Conservation (phyloP, 2,329 filamentous ascomycete genomes). For the Fusarium coffeatum region DNA sequence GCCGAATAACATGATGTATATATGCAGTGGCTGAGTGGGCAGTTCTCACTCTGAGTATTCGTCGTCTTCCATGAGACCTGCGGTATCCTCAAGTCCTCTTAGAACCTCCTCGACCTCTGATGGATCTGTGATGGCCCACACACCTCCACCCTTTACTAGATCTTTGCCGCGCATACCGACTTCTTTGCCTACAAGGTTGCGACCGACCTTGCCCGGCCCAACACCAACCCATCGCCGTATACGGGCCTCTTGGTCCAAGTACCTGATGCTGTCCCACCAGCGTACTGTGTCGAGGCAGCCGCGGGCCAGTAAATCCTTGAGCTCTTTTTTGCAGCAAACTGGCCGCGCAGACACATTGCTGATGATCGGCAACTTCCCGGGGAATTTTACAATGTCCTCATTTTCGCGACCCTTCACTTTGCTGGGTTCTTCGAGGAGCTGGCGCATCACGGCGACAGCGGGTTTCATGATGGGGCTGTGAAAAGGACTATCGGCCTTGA, state of each 20-base stretch:
- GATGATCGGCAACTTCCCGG: conserved; percentile 79
- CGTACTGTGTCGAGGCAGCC: conserved; percentile 91
- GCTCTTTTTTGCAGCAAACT: conserved; percentile 76
- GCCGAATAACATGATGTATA: conserved; percentile 4
- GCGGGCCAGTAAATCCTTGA: conserved; percentile 82
- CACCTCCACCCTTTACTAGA: conserved; percentile 85
- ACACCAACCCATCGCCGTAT: conserved; percentile 91
- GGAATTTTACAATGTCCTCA: conserved; percentile 78
- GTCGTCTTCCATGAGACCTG: conserved; percentile 62
- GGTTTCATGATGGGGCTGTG: conserved; percentile 93
- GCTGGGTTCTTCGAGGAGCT: conserved; percentile 71
- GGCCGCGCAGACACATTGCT: conserved; percentile 88
- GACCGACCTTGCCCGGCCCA: conserved; percentile 91
- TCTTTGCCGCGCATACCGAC: conserved; percentile 87
- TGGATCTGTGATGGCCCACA: conserved; percentile 91
- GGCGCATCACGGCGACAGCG: conserved; percentile 78
- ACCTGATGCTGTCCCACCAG: conserved; percentile 95
- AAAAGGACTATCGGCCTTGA: conserved; percentile 91
- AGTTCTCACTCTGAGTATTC: conserved; percentile 49
- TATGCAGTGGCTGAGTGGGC: not conserved
- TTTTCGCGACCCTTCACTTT: conserved; percentile 63
- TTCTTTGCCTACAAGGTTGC: conserved; percentile 94
- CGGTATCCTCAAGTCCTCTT: conserved; percentile 73
- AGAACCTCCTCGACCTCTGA: conserved; percentile 78
- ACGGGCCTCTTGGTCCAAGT: conserved; percentile 84